Base-by-base conservation (phyloP, 139 green algal species). In the Zygnema circumcarinatum region DNA sequence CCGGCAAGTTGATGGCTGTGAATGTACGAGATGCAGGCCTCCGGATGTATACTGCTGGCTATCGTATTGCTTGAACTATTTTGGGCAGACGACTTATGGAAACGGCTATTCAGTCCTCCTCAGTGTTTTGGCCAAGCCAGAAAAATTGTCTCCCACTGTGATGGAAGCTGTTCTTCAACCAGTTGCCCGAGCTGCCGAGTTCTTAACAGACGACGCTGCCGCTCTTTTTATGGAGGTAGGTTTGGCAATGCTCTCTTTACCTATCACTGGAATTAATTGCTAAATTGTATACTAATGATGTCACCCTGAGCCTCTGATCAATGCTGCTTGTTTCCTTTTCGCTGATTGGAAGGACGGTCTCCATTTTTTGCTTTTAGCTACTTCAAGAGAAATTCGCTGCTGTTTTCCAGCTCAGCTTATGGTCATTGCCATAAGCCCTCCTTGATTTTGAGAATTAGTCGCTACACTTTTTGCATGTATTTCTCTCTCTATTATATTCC, bases 31-130 rank as follows among this genome's bases (percentile, higher is more conserved):
- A 38, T 87, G 81, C 33, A 67, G 11, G 40, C 84, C 80, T 20
- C 75, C 47, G 16, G 35, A 1, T 0, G 67, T 40, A 7, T 89
- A 76, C 42, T 81, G 31, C 54, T 91, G 83, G 88, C 68, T 87
- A 1, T 67, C 79, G n/a, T 73, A 85, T 29, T 82, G 90, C 21
- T 16, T 92, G 68, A 92, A 93, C 81, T 80, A 78, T 53, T 92
- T 93, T 87, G 84, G 84, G 0, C 39, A 90, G 62, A 79, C 42
- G 2, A 20, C 33, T 39, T 90, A 87, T 42, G 85, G 85, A 29
- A 79, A 87, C 38, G 85, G 85, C 31, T 90, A 79, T 87, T 36
- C 2, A 21, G 76, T 79, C 25, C 29, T 90, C 2, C 81, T 87
- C 1, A 67, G 20, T 29, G 2, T 87, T 33, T 73, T 87, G 56